Evolutionary conservation across 164 flowering plant genomes (phyloP).

Genomic region (grape (Vitis vinifera)): ASM3070453v1 NC_081817.1:4833001-4833500

Average conservation of each 20-base stretch:
- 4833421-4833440: not conserved
- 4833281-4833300: not conserved
- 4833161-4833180: constrained; percentile 66
- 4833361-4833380: not conserved
- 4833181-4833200: constrained; percentile 87
- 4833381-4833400: not conserved
- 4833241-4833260: not conserved
- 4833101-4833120: constrained; percentile 37
- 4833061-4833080: not conserved
- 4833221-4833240: not conserved
- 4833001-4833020: no score
- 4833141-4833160: constrained; percentile 73
- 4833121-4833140: constrained; percentile 65
- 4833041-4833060: no score
- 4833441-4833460: not conserved
- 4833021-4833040: no score
- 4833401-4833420: not conserved
- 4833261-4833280: no score
- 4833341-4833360: not conserved
- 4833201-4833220: constrained; percentile 53
- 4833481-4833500: not conserved
- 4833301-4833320: not conserved
- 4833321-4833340: no score
- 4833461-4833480: no score
- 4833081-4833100: not conserved